Percentiles rank a stretch among this genome's conserved stretches.
These are phyloP conservation scores for Puccinia triticina DNA, from an alignment of 1,284 basidiomycete species.

Conservation along the genomic window DNA sequence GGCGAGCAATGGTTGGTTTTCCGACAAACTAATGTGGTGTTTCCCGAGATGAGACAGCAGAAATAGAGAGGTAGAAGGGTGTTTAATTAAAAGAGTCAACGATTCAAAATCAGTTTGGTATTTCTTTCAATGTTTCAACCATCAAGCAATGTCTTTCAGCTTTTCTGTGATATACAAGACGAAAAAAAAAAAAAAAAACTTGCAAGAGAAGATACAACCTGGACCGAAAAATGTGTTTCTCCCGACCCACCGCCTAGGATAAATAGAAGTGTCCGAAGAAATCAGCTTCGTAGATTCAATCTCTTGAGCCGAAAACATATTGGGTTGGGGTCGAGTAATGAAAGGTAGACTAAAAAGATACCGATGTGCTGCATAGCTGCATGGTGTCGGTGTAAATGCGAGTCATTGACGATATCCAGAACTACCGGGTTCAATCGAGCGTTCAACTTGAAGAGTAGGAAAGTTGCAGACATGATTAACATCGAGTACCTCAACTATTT, in stretches of 20 bases:
- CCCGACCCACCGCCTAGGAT: slow-evolving; percentile 47
- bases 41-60: no score
- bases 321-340: not conserved
- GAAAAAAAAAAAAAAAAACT: no score
- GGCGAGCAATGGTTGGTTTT: slow-evolving; percentile 30
- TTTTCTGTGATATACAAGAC: no score
- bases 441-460: slow-evolving; percentile 15
- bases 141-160: no score
- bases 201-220: slow-evolving; percentile 36
- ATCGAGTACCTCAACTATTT: not conserved
- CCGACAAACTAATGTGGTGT: slow-evolving; percentile 35
- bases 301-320: not conserved
- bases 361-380: slow-evolving; percentile 49
- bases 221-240: slow-evolving; percentile 46
- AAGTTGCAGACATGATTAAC: not conserved
- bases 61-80: no score
- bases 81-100: no score
- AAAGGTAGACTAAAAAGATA: slow-evolving; percentile 15
- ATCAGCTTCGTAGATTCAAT: not conserved
- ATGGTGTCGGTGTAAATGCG: slow-evolving; percentile 48
- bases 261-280: not conserved
- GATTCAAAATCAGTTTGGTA: no score
- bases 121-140: no score
- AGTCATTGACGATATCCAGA: slow-evolving; percentile 45
- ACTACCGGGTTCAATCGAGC: slow-evolving; percentile 14